Percentiles rank a stretch among this genome's conserved stretches.
phyloP scores from a whole-genome alignment of 2,329 filamentous ascomycete species.

The Fusarium sp. region DNA sequence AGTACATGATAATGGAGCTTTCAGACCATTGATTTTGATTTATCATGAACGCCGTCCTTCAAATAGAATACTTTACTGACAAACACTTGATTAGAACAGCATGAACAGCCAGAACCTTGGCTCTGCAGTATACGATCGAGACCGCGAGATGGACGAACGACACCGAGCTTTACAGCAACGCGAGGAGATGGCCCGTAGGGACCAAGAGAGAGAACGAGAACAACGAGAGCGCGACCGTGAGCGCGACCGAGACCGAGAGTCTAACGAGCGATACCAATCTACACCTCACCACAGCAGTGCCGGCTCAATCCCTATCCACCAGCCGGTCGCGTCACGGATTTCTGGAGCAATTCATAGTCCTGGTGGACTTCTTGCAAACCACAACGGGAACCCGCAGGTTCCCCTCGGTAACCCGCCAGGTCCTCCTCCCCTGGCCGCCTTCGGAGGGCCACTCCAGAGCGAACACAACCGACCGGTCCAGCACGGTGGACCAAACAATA shows the following conservation, averaged over 20 bases:
- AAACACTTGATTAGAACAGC: constrained; percentile 41
- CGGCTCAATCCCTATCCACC: constrained; percentile 90
- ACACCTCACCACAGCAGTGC: constrained; percentile 86
- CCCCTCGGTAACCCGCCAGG: constrained; percentile 66
- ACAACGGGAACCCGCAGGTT: constrained; percentile 71
- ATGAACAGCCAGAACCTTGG: constrained; percentile 64
- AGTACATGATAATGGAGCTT: background rate
- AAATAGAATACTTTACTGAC: constrained; percentile 30
- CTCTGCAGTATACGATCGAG: constrained; percentile 61
- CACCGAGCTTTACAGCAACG: constrained; percentile 62
- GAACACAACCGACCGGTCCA: constrained; percentile 66
- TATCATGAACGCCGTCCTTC: background rate
- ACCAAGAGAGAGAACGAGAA: constrained; percentile 63
- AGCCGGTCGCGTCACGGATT: constrained; percentile 88
- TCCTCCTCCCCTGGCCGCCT: constrained; percentile 59
- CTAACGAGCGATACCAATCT: constrained; percentile 75
- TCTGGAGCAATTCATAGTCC: constrained; percentile 90
- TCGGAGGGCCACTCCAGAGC: constrained; percentile 67
- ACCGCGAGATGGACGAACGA: constrained; percentile 63
- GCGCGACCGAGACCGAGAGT: constrained; percentile 71
- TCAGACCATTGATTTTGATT: background rate
- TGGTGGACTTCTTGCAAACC: constrained; percentile 84
- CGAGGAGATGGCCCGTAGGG: constrained; percentile 61
- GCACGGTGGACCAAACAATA: constrained; percentile 64
- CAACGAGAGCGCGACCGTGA: constrained; percentile 73